Evolutionary conservation across 495 filamentous ascomycete genomes (phyloP).

Genomic region (Penicillium maclennaniae): DNA sequence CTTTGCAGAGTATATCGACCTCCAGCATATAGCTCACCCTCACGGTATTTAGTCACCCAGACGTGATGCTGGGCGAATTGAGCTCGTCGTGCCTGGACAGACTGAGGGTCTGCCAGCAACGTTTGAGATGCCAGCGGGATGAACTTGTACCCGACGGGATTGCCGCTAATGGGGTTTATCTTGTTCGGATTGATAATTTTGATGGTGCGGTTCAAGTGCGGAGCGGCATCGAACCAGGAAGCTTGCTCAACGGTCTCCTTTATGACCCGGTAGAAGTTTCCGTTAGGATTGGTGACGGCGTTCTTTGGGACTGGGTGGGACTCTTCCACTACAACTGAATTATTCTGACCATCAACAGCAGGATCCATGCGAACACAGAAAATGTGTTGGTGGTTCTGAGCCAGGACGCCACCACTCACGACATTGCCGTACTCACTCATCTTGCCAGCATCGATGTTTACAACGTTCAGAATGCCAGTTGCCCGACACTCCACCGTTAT

Average conservation of each 20-base stretch:
- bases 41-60: conserved; percentile 76
- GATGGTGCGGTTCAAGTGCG: conserved; percentile 65
- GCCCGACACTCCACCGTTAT: conserved; percentile 78
- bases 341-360: conserved; percentile 69
- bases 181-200: conserved; percentile 74
- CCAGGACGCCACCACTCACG: conserved; percentile 82
- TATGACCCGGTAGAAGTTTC: conserved; percentile 67
- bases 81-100: conserved; percentile 71
- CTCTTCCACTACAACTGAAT: conserved; percentile 70
- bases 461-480: conserved; percentile 82
- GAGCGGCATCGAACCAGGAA: conserved; percentile 65
- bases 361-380: conserved; percentile 90
- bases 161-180: conserved; percentile 68
- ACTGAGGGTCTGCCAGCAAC: conserved; percentile 69
- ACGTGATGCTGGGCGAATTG: conserved; percentile 86
- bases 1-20: conserved; percentile 88
- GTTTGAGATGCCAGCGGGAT: conserved; percentile 70
- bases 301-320: conserved; percentile 69
- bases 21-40: conserved; percentile 78
- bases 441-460: conserved; percentile 70
- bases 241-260: conserved; percentile 61
- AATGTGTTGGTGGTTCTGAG: conserved; percentile 83
- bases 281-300: conserved; percentile 71
- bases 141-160: conserved; percentile 81
- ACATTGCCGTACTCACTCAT: conserved; percentile 70